Percentiles rank a stretch among this genome's conserved stretches.
Conservation (phyloP, 768 basidiomycete species). For the Boletellus emodensis region DNA sequence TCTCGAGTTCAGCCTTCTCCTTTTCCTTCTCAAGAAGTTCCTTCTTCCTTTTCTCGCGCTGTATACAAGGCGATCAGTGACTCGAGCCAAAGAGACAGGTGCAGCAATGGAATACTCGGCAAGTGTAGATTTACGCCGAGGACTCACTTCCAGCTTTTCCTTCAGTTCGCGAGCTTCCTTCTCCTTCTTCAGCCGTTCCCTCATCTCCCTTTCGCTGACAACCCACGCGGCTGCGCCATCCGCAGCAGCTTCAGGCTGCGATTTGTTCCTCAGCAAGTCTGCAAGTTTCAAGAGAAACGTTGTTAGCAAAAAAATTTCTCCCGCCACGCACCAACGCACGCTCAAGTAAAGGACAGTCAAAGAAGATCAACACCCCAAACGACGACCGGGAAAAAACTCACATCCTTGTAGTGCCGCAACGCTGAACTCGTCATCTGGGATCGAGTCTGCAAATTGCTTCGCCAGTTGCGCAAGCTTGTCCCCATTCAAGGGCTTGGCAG, state of each 20-base stretch:
- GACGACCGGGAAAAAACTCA: slow-evolving; percentile 42
- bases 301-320: slow-evolving; percentile 26
- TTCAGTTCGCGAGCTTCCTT: slow-evolving; percentile 66
- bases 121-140: slow-evolving; percentile 15
- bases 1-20: slow-evolving; percentile 59
- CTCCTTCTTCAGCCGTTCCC: slow-evolving; percentile 68
- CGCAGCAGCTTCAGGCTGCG: slow-evolving; percentile 73
- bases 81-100: neutral
- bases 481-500: slow-evolving; percentile 62
- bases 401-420: slow-evolving; percentile 90
- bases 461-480: slow-evolving; percentile 64
- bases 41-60: slow-evolving; percentile 45
- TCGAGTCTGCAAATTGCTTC: slow-evolving; percentile 71
- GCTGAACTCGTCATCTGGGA: slow-evolving; percentile 84
- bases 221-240: slow-evolving; percentile 70
- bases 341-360: slow-evolving; percentile 17
- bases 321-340: slow-evolving; percentile 21
- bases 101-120: slow-evolving; percentile 17
- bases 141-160: slow-evolving; percentile 62
- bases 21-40: slow-evolving; percentile 47
- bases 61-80: slow-evolving; percentile 10
- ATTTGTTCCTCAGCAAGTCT: slow-evolving; percentile 85
- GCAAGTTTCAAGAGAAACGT: neutral
- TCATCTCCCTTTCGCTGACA: slow-evolving; percentile 66
- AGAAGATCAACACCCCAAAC: neutral